phyloP scores from a whole-genome alignment of 345 rosid genomes.

The Euphorbia tirucalli region DNA sequence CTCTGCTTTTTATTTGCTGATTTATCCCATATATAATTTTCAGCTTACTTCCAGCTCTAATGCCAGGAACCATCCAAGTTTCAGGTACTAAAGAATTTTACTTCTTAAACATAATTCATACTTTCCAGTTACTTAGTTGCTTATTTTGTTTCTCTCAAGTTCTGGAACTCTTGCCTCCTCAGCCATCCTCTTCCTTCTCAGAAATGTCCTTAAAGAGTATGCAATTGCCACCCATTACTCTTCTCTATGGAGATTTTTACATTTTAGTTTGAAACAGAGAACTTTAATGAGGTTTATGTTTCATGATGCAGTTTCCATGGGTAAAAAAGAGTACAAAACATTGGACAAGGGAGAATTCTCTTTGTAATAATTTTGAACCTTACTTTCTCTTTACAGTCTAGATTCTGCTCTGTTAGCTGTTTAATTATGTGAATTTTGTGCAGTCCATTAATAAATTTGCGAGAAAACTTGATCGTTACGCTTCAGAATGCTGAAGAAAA shows the following conservation, averaged over 20 bases:
- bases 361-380: constrained; percentile 50
- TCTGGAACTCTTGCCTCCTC: constrained; percentile 50
- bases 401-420: neutral
- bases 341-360: constrained; percentile 65
- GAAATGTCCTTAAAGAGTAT: constrained; percentile 59
- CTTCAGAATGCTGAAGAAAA: constrained; percentile 59
- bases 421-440: constrained; percentile 22
- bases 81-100: constrained; percentile 52
- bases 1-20: neutral
- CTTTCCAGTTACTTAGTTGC: constrained; percentile 1
- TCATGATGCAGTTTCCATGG: constrained; percentile 68
- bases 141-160: constrained; percentile 41
- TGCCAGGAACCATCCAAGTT: constrained; percentile 94
- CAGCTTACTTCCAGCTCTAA: constrained; percentile 21
- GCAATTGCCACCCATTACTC: constrained; percentile 13
- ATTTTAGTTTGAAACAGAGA: neutral
- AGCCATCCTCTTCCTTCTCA: constrained; percentile 44
- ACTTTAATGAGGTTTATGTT: constrained; percentile 14
- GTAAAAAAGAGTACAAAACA: constrained; percentile 63
- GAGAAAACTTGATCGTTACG: constrained; percentile 59
- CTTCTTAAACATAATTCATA: constrained; percentile 22
- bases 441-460: constrained; percentile 78
- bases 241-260: neutral
- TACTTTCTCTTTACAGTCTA: neutral
- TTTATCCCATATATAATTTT: neutral